Evolutionary conservation across 257 asterid genomes (phyloP), one percentile per base, ranked within the genome.

Genomic region (Eucommia ulmoides): DNA sequence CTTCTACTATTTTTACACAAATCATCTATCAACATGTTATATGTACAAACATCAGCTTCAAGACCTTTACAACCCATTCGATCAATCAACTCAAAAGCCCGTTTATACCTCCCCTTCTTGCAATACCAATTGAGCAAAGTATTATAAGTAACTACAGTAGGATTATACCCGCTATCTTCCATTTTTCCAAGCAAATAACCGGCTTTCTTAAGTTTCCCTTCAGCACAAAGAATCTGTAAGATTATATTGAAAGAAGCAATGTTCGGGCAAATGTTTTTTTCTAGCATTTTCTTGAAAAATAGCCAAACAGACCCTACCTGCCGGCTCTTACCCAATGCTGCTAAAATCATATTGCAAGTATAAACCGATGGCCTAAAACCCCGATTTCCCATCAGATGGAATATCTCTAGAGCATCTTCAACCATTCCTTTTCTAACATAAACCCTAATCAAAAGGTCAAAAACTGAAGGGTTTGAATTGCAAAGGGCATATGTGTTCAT

Each of bases 121-220:
- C 91, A 76, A 55, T 49, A 80, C 94, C 96, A 82, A 64, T 73
- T 86, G 48, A 89, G 72, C 53, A 89, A 72, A 5, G 94, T 80
- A 51, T 89, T 89, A 62, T 89, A 89, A 73, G 94, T 82, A 62
- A 86, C 94, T 29, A 74, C 65, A 14, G 57, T 83, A 0, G 86
- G 96, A n/a, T 76, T 78, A 70, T 78, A 84, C 24, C 94, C 97
- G 56, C 94, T 76, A 66, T 78, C 85, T 77, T 82, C 96, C 93
- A 89, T 89, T 66, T 74, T 85, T 51, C 48, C 57, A 0, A 89
- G 71, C 38, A 89, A 72, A 73, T 71, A 69, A 17, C 60, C 68
- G 0, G 94, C 94, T 71, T 77, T 74, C 66, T 78, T 75, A 50
- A 85, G 61, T 54, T 80, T 78, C 54, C 94, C 96, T 33, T 76